Evolutionary conservation across 2,329 filamentous ascomycete species (phyloP).

Genomic region (Alternaria atra): DNA sequence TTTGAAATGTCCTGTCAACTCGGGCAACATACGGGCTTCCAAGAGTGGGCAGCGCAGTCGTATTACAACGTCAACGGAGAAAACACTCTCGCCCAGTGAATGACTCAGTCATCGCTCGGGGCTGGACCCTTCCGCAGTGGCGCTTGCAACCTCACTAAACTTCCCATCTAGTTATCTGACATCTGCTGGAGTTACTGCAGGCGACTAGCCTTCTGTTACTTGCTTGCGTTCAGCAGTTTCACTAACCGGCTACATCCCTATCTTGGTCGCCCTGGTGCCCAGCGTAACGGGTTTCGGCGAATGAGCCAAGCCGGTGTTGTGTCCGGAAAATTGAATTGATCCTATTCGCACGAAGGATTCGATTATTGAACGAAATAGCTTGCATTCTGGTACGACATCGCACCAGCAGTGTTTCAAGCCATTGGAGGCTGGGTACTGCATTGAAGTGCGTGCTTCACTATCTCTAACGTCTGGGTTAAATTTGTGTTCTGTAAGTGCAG

Average conservation of each 20-base stretch:
- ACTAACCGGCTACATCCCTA: conserved; percentile 23
- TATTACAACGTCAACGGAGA: conserved; percentile 3
- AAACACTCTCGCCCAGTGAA: conserved; percentile 7
- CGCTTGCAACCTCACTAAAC: conserved; percentile 1
- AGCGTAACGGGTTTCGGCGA: conserved; percentile 7
- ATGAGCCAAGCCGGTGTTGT: conserved; percentile 14
- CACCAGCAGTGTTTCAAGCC: conserved; percentile 19
- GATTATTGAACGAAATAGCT: conserved; percentile 4
- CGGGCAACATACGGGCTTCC: conserved; percentile 3
- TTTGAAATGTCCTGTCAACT: conserved; percentile 17
- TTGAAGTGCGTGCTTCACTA: conserved; percentile 2
- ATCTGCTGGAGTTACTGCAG: conserved; percentile 5
- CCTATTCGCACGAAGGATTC: conserved; percentile 6
- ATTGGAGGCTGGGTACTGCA: conserved; percentile 6
- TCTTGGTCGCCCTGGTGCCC: conserved; percentile 10
- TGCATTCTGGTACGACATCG: conserved; percentile 9
- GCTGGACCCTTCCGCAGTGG: conserved; percentile 1
- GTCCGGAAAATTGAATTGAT: conserved; percentile 13
- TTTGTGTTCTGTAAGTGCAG: conserved; percentile 4
- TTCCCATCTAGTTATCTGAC: conserved; percentile 11
- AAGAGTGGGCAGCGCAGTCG: background rate
- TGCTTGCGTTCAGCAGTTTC: conserved; percentile 25
- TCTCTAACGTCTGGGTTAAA: background rate
- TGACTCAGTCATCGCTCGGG: conserved; percentile 9
- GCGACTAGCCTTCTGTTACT: conserved; percentile 7